Evolutionary conservation across 2,329 filamentous ascomycete species (phyloP).

Genomic region (Pseudocercospora fuligena): DNA sequence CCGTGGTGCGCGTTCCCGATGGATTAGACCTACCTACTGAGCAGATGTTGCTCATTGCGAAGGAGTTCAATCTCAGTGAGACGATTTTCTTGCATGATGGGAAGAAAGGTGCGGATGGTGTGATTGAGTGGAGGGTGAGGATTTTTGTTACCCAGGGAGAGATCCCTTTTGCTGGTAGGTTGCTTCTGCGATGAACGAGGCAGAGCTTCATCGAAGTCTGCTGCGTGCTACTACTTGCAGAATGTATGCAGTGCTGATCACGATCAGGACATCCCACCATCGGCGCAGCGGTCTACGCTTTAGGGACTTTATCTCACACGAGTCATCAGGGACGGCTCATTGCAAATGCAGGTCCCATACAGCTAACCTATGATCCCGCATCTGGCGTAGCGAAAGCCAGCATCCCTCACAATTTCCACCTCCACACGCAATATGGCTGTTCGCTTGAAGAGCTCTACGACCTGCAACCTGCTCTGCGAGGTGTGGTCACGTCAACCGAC

Average conservation of each 20-base stretch:
- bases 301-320: slow-evolving; percentile 39
- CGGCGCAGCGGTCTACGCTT: slow-evolving; percentile 58
- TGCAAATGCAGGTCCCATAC: slow-evolving; percentile 53
- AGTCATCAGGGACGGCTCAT: slow-evolving; percentile 44
- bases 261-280: slow-evolving; percentile 58
- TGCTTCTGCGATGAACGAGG: not conserved
- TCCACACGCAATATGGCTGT: slow-evolving; percentile 54
- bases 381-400: slow-evolving; percentile 59
- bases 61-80: slow-evolving; percentile 64
- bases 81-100: slow-evolving; percentile 58
- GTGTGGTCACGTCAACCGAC: slow-evolving; percentile 12
- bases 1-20: slow-evolving; percentile 56
- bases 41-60: slow-evolving; percentile 59
- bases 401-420: slow-evolving; percentile 70
- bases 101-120: slow-evolving; percentile 22
- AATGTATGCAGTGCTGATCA: not conserved
- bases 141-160: slow-evolving; percentile 60
- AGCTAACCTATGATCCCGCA: slow-evolving; percentile 39
- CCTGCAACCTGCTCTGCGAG: slow-evolving; percentile 43
- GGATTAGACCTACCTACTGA: slow-evolving; percentile 47
- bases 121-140: slow-evolving; percentile 52
- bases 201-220: not conserved
- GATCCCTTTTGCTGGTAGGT: slow-evolving; percentile 57
- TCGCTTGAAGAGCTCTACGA: slow-evolving; percentile 40
- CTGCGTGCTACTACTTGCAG: too few species aligned